Conservation (phyloP, 202 grass and related monocot genomes). For the Musa balbisiana region DNA sequence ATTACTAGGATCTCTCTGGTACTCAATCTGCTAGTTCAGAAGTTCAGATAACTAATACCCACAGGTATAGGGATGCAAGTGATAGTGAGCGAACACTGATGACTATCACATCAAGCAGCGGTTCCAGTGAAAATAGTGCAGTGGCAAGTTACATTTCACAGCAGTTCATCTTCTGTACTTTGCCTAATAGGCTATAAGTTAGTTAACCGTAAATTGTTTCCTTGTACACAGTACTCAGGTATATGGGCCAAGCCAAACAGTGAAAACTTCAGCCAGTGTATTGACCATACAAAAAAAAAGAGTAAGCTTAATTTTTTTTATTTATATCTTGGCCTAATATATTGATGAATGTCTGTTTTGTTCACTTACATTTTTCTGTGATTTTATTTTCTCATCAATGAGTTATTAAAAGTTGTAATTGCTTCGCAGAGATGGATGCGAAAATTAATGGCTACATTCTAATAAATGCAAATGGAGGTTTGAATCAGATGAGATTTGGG, state of each 20-base stretch:
- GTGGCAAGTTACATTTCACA: slow-evolving; percentile 59
- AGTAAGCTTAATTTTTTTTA: slow-evolving; percentile 42
- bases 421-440: slow-evolving; percentile 58
- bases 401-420: slow-evolving; percentile 19
- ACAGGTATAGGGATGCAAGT: slow-evolving; percentile 33
- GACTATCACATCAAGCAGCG: slow-evolving; percentile 42
- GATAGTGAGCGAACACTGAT: slow-evolving; percentile 67
- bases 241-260: slow-evolving; percentile 68
- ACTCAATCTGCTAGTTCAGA: slow-evolving; percentile 41
- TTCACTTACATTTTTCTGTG: slow-evolving; percentile 3
- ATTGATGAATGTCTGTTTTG: slow-evolving; percentile 16
- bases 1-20: slow-evolving; percentile 49
- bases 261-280: slow-evolving; percentile 69
- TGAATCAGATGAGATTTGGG: slow-evolving; percentile 99
- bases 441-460: slow-evolving; percentile 80
- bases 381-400: slow-evolving; percentile 16
- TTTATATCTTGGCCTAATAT: background rate
- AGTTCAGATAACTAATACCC: slow-evolving; percentile 28
- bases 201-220: slow-evolving; percentile 15
- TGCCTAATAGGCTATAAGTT: background rate
- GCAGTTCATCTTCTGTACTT: slow-evolving; percentile 12
- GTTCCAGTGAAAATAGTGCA: slow-evolving; percentile 29
- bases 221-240: slow-evolving; percentile 46
- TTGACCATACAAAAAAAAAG: slow-evolving; percentile 68
- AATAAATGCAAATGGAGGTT: slow-evolving; percentile 96